These are phyloP conservation scores for Collybiopsis luxurians DNA, from an alignment of 768 basidiomycete genomes.

Conservation along the genomic window DNA sequence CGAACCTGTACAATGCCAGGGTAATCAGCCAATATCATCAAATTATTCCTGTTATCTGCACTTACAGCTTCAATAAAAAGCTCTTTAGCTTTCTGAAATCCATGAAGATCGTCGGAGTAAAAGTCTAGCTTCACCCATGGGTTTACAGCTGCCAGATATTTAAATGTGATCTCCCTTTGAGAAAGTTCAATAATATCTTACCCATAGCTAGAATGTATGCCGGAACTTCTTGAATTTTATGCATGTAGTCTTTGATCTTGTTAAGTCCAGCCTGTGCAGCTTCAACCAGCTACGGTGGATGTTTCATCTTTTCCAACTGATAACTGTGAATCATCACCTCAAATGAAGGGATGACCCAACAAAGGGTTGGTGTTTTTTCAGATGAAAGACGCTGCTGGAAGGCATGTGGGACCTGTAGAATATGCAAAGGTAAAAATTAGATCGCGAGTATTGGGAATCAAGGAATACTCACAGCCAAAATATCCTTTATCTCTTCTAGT, in stretches of 20 bases:
- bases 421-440: not conserved
- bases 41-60: too few species aligned
- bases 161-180: too few species aligned
- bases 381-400: slow-evolving; percentile 10
- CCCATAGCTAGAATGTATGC: not conserved
- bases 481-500: not conserved
- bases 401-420: slow-evolving; percentile 6
- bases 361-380: slow-evolving; percentile 11
- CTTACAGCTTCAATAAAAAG: not conserved
- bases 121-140: not conserved
- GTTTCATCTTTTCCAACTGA: not conserved
- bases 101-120: not conserved
- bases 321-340: slow-evolving; percentile 1
- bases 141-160: too few species aligned
- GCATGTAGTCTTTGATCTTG: not conserved
- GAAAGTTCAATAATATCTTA: not conserved
- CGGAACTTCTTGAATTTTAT: not conserved
- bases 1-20: too few species aligned
- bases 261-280: not conserved
- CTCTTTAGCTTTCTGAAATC: not conserved
- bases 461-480: not conserved
- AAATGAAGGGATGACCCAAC: slow-evolving; percentile 8
- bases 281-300: not conserved
- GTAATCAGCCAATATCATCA: too few species aligned
- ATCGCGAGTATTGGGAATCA: not conserved